These are phyloP conservation scores for Nakaseomyces nivariensis DNA, from an alignment of 1,139 yeast species.

Conservation along the genomic window DNA sequence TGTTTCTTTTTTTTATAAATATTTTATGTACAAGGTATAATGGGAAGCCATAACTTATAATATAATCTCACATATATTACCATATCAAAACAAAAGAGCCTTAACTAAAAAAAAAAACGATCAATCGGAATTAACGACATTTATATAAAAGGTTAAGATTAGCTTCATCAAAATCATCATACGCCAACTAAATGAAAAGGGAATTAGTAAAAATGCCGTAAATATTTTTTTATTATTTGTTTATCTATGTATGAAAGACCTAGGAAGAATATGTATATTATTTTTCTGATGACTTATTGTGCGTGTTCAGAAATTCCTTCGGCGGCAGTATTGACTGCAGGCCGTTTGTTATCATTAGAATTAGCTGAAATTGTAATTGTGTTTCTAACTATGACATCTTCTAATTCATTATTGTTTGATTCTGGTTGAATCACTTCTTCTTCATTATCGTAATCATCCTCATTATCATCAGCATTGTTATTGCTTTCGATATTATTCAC, in stretches of 20 bases:
- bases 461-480: neutral
- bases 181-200: too few species aligned
- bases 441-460: neutral
- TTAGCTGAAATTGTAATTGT: neutral
- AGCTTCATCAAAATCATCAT: too few species aligned
- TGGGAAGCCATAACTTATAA: slow-evolving; percentile 3
- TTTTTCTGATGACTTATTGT: neutral
- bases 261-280: neutral
- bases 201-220: too few species aligned
- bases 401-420: neutral
- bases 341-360: neutral
- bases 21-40: slow-evolving; percentile 5
- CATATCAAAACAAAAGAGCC: neutral
- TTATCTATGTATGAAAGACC: neutral
- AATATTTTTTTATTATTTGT: neutral
- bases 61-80: slow-evolving; percentile 3
- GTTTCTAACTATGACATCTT: neutral
- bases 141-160: neutral
- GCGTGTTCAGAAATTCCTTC: neutral
- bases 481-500: neutral
- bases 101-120: neutral
- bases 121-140: neutral
- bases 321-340: neutral
- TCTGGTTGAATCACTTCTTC: neutral
- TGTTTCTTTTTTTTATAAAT: slow-evolving; percentile 4